Base-by-base conservation (phyloP, 2,329 filamentous ascomycete species). In the Gaeumannomyces sp. region DNA sequence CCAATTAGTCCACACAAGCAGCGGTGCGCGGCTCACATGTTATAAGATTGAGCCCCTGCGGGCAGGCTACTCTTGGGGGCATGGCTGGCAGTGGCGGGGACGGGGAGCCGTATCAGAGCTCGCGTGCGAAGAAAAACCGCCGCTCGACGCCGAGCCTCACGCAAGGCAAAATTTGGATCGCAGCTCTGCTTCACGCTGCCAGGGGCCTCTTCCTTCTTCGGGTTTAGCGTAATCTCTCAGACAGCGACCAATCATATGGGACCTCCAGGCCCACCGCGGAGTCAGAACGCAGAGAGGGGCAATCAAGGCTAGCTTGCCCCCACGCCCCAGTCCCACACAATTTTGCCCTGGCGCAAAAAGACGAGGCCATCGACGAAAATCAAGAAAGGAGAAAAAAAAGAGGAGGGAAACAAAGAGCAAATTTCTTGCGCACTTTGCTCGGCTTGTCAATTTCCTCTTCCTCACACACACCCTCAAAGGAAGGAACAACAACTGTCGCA, bases 1-100 rank as follows among this genome's bases (percentile, higher is more conserved):
- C 27, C 28, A 33, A n/a, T 60, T 13, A 25, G 64, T 68, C 62
- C 61, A 11, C 19, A 53, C 45, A 7, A n/a, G 45, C 22, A n/a
- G 45, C 45, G 6, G 22, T 22, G 22, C 16, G 53, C 16, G 2
- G 59, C 85, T 76, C 80, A 91, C 89, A 79, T 70, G 81, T 85
- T 65, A 89, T 75, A 35, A 79, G 80, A 74, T 83, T 83, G 64
- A 89, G 78, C 75, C 85, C 83, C 75, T 84, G 82, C 66, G 86
- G 80, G 72, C 81, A 75, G 70, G 83, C 78, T 81, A 91, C 79
- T 80, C 87, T 87, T 65, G 86, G 88, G 73, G 88, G 84, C 89
- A 92, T 92, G 70, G 70, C 80, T 78, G 68, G 25, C 61, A 27
- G 62, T 63, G 25, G 53, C 25, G 28, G 13, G n/a, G 25, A 59